phyloP scores from a whole-genome alignment of 108 stramenopile genomes.

The Cyclotella choctawhatcheeana region DNA sequence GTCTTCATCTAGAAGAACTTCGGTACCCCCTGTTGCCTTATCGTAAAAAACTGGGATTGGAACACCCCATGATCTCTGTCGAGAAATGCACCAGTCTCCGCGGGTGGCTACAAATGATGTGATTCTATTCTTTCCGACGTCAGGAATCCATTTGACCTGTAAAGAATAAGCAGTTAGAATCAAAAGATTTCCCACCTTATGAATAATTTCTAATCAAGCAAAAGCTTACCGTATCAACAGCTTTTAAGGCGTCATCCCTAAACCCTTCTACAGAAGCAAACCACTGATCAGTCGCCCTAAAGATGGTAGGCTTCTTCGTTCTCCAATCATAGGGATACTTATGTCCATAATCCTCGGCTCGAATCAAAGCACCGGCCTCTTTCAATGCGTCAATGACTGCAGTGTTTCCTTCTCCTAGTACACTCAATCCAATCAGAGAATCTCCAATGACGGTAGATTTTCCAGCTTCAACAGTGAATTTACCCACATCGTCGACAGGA shows the following conservation, averaged over 20 bases:
- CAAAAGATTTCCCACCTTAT: too few species aligned
- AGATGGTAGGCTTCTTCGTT: constrained; percentile 99
- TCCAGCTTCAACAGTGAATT: constrained; percentile 94
- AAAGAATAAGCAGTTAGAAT: too few species aligned
- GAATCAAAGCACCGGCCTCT: constrained; percentile 79
- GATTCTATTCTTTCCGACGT: constrained; percentile 92
- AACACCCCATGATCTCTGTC: constrained; percentile 98
- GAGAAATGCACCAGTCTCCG: constrained; percentile 98
- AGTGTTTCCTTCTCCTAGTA: constrained; percentile 89
- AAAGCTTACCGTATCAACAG: constrained; percentile 85
- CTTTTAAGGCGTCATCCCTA: constrained; percentile 86
- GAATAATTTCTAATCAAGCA: too few species aligned
- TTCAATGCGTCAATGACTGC: constrained; percentile 88
- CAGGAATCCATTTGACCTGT: constrained; percentile 95
- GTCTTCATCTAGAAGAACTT: constrained; percentile 87
- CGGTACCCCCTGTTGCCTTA: constrained; percentile 74
- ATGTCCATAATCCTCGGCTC: constrained; percentile 92
- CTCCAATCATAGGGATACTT: constrained; percentile 99
- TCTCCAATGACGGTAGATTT: constrained; percentile 54
- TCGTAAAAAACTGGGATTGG: constrained; percentile 98
- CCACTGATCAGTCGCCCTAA: constrained; percentile 99
- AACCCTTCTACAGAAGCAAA: constrained; percentile 97
- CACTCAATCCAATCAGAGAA: constrained; percentile 81
- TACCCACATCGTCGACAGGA: constrained; percentile 95
- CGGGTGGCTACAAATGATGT: constrained; percentile 87